Conservation (phyloP, 1,284 basidiomycete species). For the Retiboletus fuscus region DNA sequence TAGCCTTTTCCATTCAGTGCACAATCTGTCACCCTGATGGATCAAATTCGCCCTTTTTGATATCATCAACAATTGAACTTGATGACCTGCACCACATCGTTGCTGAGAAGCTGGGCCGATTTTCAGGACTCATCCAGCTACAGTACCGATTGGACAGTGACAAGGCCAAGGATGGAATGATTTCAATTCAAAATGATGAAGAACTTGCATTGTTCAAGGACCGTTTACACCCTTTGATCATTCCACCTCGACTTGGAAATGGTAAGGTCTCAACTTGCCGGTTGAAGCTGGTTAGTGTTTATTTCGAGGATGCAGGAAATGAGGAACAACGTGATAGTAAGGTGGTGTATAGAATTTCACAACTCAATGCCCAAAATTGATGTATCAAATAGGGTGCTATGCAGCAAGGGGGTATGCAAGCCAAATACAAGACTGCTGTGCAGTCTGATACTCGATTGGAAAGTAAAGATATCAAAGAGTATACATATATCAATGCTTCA, state of each 20-base stretch:
- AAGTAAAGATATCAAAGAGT: no score
- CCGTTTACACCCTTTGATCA: not conserved
- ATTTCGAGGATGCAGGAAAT: not conserved
- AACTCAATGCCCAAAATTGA: not conserved
- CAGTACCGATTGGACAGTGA: no score
- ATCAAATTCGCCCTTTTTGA: not conserved
- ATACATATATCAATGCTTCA: not conserved
- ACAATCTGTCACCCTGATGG: not conserved
- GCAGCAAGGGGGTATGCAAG: no score
- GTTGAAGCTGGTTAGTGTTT: not conserved
- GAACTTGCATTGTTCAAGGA: not conserved
- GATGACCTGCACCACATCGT: not conserved
- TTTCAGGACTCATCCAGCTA: no score
- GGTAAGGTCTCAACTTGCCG: not conserved
- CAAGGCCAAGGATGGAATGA: no score
- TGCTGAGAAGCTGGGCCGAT: no score
- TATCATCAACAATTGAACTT: not conserved
- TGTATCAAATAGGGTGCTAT: no score
- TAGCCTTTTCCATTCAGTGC: constrained; percentile 3
- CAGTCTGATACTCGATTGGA: no score
- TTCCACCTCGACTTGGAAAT: not conserved
- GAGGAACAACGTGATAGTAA: not conserved
- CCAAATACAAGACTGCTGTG: no score
- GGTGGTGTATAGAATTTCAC: not conserved
- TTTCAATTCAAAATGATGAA: no score